Evolutionary conservation across 139 green algal species (phyloP), one percentile per base, ranked within the genome.

Genomic region (Auxenochlorella pyrenoidosa): DNA sequence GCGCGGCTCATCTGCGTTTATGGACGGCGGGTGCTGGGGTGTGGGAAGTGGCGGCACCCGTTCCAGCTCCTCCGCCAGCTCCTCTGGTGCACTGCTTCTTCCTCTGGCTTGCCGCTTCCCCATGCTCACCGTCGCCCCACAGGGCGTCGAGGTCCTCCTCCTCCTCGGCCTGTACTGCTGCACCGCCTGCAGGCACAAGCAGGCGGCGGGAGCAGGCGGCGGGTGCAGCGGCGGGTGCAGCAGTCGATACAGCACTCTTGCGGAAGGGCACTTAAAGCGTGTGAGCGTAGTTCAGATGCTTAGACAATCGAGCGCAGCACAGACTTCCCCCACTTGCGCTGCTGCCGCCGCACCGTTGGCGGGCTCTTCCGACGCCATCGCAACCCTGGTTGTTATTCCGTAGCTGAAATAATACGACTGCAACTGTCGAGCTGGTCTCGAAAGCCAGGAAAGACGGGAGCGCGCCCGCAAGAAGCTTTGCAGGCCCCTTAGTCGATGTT

Each of bases 141-240:
- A 88, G 41, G 24, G 85, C 85, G n/a, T 85, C 85, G 10, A 88
- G 65, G 24, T 88, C 85, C 3, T 79, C 85, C 24, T 88, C 85
- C 18, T 88, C 83, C 32, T 78, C 78, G 0, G 30, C 47, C 28
- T 51, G 36, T 19, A n/a, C 77, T 41, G 75, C 54, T 24, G 54
- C 54, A 24, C 54, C 54, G 54, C 54, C 54, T 63, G 54, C 54
- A 63, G 54, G 54, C 10, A 8, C 2, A 13, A 24, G 54, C 54
- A 2, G 16, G 54, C 54, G 54, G 54, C 54, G 54, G 54, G 47
- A 58, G 47, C 47, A 12, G 47, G 8, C 47, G 47, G 47, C 47
- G 12, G 47, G 6, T 6, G 12, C 47, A 6, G 47, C 47, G 47
- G 54, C 54, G 18, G 54, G 13, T 8, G 18, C 16, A 2, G 54